phyloP scores from a whole-genome alignment of 257 asterid genomes.

The Plantago elongata region DNA sequence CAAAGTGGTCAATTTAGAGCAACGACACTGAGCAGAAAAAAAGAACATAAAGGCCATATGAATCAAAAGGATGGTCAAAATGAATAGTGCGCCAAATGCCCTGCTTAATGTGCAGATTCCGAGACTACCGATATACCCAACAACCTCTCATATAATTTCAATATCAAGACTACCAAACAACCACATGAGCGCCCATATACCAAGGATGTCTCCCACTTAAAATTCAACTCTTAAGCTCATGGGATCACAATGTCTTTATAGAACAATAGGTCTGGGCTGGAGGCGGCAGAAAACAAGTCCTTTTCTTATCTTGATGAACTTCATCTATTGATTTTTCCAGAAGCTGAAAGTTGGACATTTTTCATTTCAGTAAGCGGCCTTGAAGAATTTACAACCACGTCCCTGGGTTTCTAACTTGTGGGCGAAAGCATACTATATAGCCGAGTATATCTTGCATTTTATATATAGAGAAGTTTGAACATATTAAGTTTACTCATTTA shows the following conservation, averaged over 20 bases:
- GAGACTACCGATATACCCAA: not conserved
- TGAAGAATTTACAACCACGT: conserved; percentile 6
- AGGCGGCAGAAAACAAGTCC: conserved; percentile 4
- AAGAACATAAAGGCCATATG: not conserved
- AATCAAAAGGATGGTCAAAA: not conserved
- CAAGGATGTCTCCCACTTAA: too few relatives aligned
- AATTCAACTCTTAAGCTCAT: not conserved
- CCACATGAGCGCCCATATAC: too few relatives aligned
- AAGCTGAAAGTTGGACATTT: not conserved
- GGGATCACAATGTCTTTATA: not conserved
- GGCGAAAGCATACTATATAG: not conserved
- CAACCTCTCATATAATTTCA: not conserved
- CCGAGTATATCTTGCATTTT: conserved; percentile 3
- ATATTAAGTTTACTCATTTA: not conserved
- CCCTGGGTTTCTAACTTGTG: not conserved
- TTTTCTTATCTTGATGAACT: not conserved
- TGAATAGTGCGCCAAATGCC: not conserved
- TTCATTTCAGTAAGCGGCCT: not conserved
- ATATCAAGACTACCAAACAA: too few relatives aligned
- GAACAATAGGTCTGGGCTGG: not conserved
- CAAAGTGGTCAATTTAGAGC: conserved; percentile 17
- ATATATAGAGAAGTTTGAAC: not conserved
- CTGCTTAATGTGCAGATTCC: not conserved
- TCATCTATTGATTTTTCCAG: conserved; percentile 5
- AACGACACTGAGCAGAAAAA: not conserved